Base-by-base conservation (phyloP, 2,329 filamentous ascomycete genomes). In the Lachnellula suecica region DNA sequence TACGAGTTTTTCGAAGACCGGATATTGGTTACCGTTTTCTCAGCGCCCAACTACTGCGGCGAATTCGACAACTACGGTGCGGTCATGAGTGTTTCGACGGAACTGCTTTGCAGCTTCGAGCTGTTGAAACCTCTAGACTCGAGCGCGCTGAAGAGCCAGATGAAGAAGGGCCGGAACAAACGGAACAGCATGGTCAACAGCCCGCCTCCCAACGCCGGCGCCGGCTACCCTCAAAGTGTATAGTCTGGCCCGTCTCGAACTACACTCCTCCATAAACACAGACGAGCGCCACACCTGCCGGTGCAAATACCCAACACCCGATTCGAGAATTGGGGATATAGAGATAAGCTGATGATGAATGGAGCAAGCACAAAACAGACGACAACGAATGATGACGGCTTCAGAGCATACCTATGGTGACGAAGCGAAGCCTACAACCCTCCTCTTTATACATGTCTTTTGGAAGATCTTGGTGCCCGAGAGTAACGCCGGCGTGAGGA, bases 21-120 rank as follows among this genome's bases (percentile, higher is more conserved):
- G 53, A 88, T 97, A 42, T 72, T 99, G 54, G 94, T 99, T 42
- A 99, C 94, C 2, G 93, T 99, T 1, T 99, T 99, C 70, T 97
- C 91, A 58, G 94, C 94, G 45, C 94, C 94, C 23, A 99, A 99
- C 89, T 97, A 99, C 68, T 99, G 94, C 65, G 94, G 94, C 61
- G 94, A 99, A 71, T 99, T 99, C 62, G 94, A 99, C 69, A 99
- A 99, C 59, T 97, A 94, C 91, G 94, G 94, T 19, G 94, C 94
- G 13, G 92, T 97, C 61, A 99, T 99, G 94, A 96, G 93, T 2
- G 94, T 99, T 20, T 97, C 91, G 1, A 84, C 83, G 13, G 94
- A 97, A 71, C 74, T 99, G 47, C 82, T 99, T 1, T 99, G 94
- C 74, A 97, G 92, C 69, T 99, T 99, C 67, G 94, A 99, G 72